Conservation (phyloP, 768 basidiomycete species). For the Suillus subaureus region DNA sequence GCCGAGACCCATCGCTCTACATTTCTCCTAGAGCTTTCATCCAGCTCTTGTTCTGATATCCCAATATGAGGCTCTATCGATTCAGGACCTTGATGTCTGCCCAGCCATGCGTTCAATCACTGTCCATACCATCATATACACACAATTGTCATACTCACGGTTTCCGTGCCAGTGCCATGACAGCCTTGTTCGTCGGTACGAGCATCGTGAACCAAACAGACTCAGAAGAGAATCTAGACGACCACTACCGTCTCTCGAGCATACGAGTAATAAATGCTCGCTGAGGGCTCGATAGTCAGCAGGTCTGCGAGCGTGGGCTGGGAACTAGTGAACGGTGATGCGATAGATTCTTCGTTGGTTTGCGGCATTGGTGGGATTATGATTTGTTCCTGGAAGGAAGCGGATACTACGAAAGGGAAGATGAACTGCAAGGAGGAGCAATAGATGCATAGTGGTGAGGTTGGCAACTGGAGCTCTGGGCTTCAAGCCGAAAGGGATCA, state of each 20-base stretch:
- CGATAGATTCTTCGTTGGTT: constrained; percentile 21
- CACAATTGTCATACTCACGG: constrained; percentile 58
- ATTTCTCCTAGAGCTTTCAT: constrained; percentile 59
- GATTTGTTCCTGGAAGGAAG: constrained; percentile 32
- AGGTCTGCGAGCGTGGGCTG: constrained; percentile 71
- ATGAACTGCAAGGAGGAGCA: constrained; percentile 29
- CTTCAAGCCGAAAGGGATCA: neutral
- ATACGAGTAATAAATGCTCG: constrained; percentile 85
- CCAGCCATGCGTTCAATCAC: neutral
- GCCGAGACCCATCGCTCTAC: constrained; percentile 81
- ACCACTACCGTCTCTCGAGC: constrained; percentile 72
- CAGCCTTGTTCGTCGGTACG: constrained; percentile 86
- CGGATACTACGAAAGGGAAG: constrained; percentile 29
- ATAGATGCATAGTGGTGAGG: constrained; percentile 18
- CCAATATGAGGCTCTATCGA: constrained; percentile 45
- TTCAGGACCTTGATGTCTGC: constrained; percentile 62
- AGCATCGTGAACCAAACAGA: constrained; percentile 56
- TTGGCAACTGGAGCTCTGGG: neutral
- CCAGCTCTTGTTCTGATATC: constrained; percentile 70
- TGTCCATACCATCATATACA: neutral
- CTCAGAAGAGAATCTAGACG: constrained; percentile 43
- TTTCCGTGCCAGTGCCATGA: constrained; percentile 78
- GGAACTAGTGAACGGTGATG: constrained; percentile 41
- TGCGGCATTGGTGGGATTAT: constrained; percentile 20
- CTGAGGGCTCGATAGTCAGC: constrained; percentile 72